phyloP scores from a whole-genome alignment of 2,329 filamentous ascomycete species.

The Aspergillus cejpii region DNA sequence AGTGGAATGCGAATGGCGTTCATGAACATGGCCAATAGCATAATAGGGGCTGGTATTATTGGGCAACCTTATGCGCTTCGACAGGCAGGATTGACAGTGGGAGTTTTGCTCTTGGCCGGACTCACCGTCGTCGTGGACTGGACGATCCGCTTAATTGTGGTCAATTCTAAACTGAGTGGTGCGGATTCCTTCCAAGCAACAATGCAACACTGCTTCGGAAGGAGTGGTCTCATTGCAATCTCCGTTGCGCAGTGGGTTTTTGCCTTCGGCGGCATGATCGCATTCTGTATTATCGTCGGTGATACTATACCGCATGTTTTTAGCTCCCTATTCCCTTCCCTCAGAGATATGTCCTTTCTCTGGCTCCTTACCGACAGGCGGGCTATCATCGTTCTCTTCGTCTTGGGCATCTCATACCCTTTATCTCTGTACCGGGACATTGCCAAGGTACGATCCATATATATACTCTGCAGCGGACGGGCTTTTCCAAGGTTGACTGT shows the following conservation, averaged over 20 bases:
- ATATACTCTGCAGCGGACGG: not conserved
- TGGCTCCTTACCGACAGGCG: constrained; percentile 75
- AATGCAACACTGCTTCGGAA: constrained; percentile 91
- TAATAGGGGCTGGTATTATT: constrained; percentile 71
- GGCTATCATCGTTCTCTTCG: constrained; percentile 81
- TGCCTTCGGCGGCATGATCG: constrained; percentile 97
- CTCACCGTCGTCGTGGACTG: constrained; percentile 88
- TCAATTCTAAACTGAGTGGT: constrained; percentile 94
- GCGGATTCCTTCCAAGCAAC: constrained; percentile 92
- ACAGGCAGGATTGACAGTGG: constrained; percentile 79
- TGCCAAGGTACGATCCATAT: constrained; percentile 62
- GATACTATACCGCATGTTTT: constrained; percentile 93
- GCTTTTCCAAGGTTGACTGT: constrained; percentile 25
- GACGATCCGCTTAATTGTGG: constrained; percentile 94
- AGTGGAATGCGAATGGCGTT: constrained; percentile 82
- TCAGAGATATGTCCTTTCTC: constrained; percentile 66
- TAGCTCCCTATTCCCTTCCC: constrained; percentile 68
- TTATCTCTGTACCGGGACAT: constrained; percentile 93
- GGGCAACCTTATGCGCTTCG: constrained; percentile 93
- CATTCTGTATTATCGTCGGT: constrained; percentile 94
- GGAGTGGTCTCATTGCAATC: constrained; percentile 80
- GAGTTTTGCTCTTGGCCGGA: constrained; percentile 66
- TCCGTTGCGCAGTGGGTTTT: constrained; percentile 93
- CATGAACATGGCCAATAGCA: constrained; percentile 99
- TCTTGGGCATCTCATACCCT: constrained; percentile 79